phyloP scores from a whole-genome alignment of 352 stramenopile genomes.

The Pythium biforme region DNA sequence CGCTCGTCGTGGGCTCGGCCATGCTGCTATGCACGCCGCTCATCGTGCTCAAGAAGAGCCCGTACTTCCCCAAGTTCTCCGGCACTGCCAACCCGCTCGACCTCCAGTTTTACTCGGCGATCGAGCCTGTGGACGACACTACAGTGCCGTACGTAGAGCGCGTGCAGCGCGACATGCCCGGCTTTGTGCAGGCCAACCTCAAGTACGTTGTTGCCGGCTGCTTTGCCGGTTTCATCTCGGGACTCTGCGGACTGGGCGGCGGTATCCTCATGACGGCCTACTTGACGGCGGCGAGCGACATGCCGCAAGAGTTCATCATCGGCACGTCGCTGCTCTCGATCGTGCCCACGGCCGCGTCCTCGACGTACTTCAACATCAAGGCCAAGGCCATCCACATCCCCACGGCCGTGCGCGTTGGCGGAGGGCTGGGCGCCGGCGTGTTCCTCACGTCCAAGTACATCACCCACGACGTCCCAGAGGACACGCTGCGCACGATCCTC shows the following conservation, averaged over 20 bases:
- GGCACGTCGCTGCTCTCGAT: constrained; percentile 83
- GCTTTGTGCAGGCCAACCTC: constrained; percentile 55
- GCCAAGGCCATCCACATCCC: constrained; percentile 79
- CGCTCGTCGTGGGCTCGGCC: constrained; percentile 69
- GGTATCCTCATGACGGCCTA: constrained; percentile 88
- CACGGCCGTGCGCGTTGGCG: constrained; percentile 63
- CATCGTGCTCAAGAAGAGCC: constrained; percentile 82
- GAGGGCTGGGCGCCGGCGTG: constrained; percentile 55
- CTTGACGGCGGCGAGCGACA: constrained; percentile 81
- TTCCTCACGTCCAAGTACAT: constrained; percentile 85
- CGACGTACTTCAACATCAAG: constrained; percentile 77
- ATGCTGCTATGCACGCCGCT: constrained; percentile 78
- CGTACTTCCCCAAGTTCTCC: constrained; percentile 75
- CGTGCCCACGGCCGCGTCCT: constrained; percentile 76
- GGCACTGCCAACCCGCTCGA: constrained; percentile 53
- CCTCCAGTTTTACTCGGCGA: constrained; percentile 67
- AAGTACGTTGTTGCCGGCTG: constrained; percentile 80
- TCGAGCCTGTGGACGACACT: neutral
- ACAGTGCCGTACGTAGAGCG: constrained; percentile 44
- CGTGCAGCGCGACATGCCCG: constrained; percentile 34
- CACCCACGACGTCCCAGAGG: constrained; percentile 74
- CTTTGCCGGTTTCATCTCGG: constrained; percentile 80
- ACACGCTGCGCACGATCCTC: constrained; percentile 70
- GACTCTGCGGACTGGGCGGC: constrained; percentile 75
- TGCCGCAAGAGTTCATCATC: constrained; percentile 82